A percentile compares a stretch with the other conserved stretches of the same genome.
Evolutionary conservation across 2,329 filamentous ascomycete species (phyloP).

Genomic region (Hawksworthiomyces lignivorus): DNA sequence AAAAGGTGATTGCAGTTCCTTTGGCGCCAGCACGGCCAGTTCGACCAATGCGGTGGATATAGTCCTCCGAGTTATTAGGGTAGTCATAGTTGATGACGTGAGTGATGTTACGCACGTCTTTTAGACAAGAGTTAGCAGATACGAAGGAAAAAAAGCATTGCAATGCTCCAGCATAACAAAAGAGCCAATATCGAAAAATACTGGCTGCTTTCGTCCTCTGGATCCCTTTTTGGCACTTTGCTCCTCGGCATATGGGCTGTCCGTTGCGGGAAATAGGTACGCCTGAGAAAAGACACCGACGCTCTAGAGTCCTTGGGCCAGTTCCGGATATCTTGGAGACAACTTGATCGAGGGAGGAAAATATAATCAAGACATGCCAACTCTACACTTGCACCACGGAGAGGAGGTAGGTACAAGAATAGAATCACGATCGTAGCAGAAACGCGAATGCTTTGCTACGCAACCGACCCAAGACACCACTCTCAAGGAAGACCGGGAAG

Average conservation of each 20-base stretch:
- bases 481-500: slow-evolving; percentile 69
- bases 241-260: slow-evolving; percentile 52
- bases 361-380: slow-evolving; percentile 66
- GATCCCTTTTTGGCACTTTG: slow-evolving; percentile 39
- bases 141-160: slow-evolving; percentile 42
- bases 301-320: slow-evolving; percentile 47
- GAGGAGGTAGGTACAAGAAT: slow-evolving; percentile 59
- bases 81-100: slow-evolving; percentile 99
- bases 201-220: slow-evolving; percentile 45
- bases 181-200: too few species aligned
- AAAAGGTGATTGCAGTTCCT: slow-evolving; percentile 95
- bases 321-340: slow-evolving; percentile 47
- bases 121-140: slow-evolving; percentile 71
- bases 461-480: slow-evolving; percentile 81
- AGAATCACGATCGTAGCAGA: slow-evolving; percentile 71
- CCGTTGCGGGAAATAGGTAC: slow-evolving; percentile 46
- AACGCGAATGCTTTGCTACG: slow-evolving; percentile 58
- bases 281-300: slow-evolving; percentile 41
- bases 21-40: slow-evolving; percentile 91
- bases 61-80: slow-evolving; percentile 98
- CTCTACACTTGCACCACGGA: slow-evolving; percentile 67
- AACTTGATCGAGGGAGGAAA: slow-evolving; percentile 50
- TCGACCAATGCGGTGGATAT: slow-evolving; percentile 93
- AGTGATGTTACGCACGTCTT: slow-evolving; percentile 99
- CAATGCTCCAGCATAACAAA: slow-evolving; percentile 52